Percentiles rank a stretch among this genome's conserved stretches.
These are phyloP conservation scores for Malassezia restricta DNA, from an alignment of 1,284 basidiomycete species.

Conservation along the genomic window DNA sequence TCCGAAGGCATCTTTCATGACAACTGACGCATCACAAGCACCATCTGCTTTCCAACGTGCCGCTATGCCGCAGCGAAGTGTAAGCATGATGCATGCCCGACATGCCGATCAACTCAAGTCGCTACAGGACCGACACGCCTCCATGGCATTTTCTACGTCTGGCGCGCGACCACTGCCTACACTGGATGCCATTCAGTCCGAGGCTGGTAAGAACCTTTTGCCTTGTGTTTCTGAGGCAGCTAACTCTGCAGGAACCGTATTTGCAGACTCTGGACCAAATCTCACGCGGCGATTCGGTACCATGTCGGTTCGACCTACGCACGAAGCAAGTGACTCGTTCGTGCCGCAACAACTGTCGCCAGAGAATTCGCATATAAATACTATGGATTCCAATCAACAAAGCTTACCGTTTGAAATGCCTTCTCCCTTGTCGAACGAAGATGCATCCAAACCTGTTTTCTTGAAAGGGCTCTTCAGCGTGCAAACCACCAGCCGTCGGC, in stretches of 20 bases:
- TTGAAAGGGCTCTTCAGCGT: conserved; percentile 53
- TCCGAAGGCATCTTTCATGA: not conserved
- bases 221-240: not conserved
- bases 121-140: not conserved
- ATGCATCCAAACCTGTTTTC: conserved; percentile 37
- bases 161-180: conserved; percentile 1
- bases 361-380: not conserved
- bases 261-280: not conserved
- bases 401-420: not conserved
- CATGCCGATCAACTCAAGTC: not conserved
- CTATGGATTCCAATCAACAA: not conserved
- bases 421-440: conserved; percentile 9
- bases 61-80: conserved; percentile 4
- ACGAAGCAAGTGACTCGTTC: not conserved
- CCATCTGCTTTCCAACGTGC: not conserved
- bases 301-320: conserved; percentile 20
- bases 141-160: not conserved
- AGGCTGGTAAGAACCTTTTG: not conserved
- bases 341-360: not conserved
- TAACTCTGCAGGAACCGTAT: not conserved
- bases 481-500: conserved; percentile 84
- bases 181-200: not conserved
- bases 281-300: conserved; percentile 35
- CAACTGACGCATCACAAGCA: not conserved
- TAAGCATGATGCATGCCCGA: not conserved